These are phyloP conservation scores for Lachancea lanzarotensis DNA, from an alignment of 805 yeast species.

Conservation along the genomic window DNA sequence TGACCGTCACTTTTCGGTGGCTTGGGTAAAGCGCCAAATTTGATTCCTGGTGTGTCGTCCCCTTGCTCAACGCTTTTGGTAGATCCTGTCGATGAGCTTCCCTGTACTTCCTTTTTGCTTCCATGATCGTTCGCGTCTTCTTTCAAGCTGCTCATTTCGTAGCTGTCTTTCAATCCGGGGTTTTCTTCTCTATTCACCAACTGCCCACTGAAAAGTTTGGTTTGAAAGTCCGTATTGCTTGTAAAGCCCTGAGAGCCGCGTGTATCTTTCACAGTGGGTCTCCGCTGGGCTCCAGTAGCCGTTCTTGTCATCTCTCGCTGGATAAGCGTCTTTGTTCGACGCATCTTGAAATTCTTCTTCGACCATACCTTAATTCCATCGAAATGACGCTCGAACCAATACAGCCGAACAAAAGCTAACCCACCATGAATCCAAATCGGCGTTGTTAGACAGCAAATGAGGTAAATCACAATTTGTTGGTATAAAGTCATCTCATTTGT, in stretches of 20 bases:
- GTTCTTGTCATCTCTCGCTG: constrained; percentile 27
- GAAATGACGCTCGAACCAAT: constrained; percentile 84
- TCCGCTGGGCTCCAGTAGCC: constrained; percentile 1
- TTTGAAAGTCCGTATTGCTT: constrained; percentile 26
- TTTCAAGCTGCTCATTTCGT: constrained; percentile 5
- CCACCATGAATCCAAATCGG: constrained; percentile 85
- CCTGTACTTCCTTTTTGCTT: constrained; percentile 2
- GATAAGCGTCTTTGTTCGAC: constrained; percentile 49
- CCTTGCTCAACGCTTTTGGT: constrained; percentile 4
- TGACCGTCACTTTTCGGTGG: constrained; percentile 4
- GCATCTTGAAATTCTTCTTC: constrained; percentile 71
- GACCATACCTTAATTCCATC: constrained; percentile 74
- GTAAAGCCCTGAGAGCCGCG: not conserved
- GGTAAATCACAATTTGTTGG: constrained; percentile 72
- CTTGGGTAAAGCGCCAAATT: constrained; percentile 8
- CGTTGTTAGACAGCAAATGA: constrained; percentile 61
- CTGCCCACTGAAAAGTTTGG: constrained; percentile 32
- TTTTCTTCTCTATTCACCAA: constrained; percentile 30
- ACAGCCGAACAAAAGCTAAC: constrained; percentile 68
- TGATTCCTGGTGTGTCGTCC: constrained; percentile 3
- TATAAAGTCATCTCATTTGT: constrained; percentile 56
- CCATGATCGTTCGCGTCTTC: not conserved
- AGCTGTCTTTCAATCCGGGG: constrained; percentile 9
- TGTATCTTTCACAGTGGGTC: not conserved
- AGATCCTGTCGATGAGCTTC: constrained; percentile 4